Base-by-base conservation (phyloP, 805 yeast species). In the Nakazawaea wickerhamii region DNA sequence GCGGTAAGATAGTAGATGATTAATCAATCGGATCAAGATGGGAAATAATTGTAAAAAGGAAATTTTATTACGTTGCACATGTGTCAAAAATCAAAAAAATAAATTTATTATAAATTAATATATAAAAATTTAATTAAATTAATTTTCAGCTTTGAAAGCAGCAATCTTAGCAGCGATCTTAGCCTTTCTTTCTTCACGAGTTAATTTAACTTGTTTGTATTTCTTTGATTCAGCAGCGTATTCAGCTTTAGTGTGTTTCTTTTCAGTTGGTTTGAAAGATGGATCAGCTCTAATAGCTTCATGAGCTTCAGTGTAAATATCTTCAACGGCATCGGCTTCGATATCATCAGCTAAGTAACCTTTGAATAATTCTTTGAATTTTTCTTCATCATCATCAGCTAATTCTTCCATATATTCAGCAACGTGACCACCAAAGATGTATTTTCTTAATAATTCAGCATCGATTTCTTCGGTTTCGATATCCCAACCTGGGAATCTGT, bases 401-500 rank as follows among this genome's bases (percentile, higher is more conserved):
- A 93, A 86, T 81, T 91, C 98, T 81, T 93, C 99, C 96, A 93
- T 93, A 93, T 93, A 93, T 81, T 93, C 98, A 66, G 99, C 83
- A 67, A 93, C 90, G 85, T 93, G 99, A 73, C 98, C 98, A 79
- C 95, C 98, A 68, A 91, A 84, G 80, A 93, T 93, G 95, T 93
- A 93, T 76, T 87, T 88, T 88, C 97, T 88, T 72, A 93, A 82
- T 59, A 81, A 73, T 69, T 93, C 99, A 63, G 96, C 88, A 68
- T 93, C 99, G 63, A 93, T 82, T 78, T 93, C 99, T 79, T 93
- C 96, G 63, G 84, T 66, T 80, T 93, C 99, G 64, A 91, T 87
- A 74, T 93, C 99, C 95, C 91, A 93, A 78, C 99, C 99, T 75
- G 99, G 99, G 96, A 90, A 93, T 84, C 99, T 90, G 82, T 90